A percentile compares a stretch with the other conserved stretches of the same genome.
Conservation (phyloP, 2,329 filamentous ascomycete species). For the Balansia obtecta region DNA sequence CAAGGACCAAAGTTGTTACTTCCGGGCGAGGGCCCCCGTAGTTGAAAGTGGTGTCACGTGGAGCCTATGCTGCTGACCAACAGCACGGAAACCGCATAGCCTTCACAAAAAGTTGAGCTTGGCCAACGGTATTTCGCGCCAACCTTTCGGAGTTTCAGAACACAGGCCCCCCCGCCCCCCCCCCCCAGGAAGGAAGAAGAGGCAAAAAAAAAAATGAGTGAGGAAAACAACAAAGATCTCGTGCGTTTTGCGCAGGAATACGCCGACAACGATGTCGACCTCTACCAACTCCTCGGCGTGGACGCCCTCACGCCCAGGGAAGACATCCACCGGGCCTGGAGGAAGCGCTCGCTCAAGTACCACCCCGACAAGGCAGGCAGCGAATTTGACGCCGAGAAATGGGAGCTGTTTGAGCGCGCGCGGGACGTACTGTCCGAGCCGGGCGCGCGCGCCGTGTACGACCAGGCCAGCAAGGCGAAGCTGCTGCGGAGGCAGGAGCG, state of each 20-base stretch:
- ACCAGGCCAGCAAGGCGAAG: constrained; percentile 59
- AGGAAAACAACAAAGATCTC: constrained; percentile 35
- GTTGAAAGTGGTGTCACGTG: no score
- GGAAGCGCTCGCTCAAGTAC: constrained; percentile 75
- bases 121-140: no score
- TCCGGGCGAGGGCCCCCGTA: no score
- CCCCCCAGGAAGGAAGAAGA: no score
- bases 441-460: constrained; percentile 62
- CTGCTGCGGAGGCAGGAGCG: constrained; percentile 58
- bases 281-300: constrained; percentile 65
- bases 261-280: constrained; percentile 52
- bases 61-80: no score
- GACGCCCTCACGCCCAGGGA: constrained; percentile 49
- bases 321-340: constrained; percentile 76
- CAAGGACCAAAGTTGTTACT: no score
- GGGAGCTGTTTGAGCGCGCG: constrained; percentile 77
- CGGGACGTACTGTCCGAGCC: constrained; percentile 68
- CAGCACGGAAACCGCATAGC: no score
- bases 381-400: constrained; percentile 64
- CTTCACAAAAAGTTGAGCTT: no score
- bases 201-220: no score
- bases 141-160: no score
- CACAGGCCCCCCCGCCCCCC: no score
- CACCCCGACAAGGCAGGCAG: constrained; percentile 85
- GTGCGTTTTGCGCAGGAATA: constrained; percentile 43